Evolutionary conservation across 768 basidiomycete genomes (phyloP).

Genomic region (Cytidiella melzeri): DNA sequence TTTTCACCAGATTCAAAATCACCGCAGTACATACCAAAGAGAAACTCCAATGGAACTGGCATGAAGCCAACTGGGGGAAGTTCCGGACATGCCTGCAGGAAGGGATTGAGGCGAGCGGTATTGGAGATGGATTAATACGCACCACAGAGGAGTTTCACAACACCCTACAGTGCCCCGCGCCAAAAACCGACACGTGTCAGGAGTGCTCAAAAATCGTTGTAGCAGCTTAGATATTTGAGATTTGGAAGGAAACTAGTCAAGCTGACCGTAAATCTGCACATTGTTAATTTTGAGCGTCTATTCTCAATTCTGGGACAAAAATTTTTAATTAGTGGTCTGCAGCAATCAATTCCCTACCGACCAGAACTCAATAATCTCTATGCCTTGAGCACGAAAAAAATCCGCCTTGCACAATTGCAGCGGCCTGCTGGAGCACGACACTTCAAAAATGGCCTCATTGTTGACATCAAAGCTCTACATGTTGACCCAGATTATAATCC

Average conservation of each 20-base stretch:
- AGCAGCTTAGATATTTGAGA: too few relatives aligned
- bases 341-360: neutral
- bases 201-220: too few relatives aligned
- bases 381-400: neutral
- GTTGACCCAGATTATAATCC: too few relatives aligned
- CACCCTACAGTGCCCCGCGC: too few relatives aligned
- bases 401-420: neutral
- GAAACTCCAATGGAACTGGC: slow-evolving; percentile 2
- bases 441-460: too few relatives aligned
- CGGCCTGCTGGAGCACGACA: neutral
- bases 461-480: too few relatives aligned
- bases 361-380: neutral
- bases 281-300: neutral
- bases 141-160: neutral
- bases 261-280: neutral
- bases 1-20: slow-evolving; percentile 29
- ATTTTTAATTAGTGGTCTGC: neutral
- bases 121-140: too few relatives aligned
- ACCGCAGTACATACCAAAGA: neutral
- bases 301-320: neutral
- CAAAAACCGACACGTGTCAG: too few relatives aligned
- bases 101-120: neutral
- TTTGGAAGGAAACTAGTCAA: neutral
- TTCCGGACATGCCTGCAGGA: neutral
- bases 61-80: neutral